Percentiles rank a stretch among this genome's conserved stretches.
phyloP scores from a whole-genome alignment of 257 asterid species.

The Solanum rostratum region DNA sequence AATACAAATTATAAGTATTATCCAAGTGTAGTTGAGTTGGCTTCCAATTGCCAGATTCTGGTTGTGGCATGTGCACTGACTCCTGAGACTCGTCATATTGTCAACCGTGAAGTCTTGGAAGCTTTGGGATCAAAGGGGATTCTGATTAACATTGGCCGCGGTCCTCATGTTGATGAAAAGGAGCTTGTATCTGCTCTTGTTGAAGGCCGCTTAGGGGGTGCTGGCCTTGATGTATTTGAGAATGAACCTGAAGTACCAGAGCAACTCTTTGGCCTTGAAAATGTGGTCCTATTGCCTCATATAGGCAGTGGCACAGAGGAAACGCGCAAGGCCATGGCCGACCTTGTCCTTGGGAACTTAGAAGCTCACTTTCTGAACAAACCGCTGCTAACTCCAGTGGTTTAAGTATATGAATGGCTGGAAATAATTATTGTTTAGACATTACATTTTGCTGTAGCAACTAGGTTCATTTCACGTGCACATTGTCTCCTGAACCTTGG shows the following conservation, averaged over 20 bases:
- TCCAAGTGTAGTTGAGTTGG: slow-evolving; percentile 40
- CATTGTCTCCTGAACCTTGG: background rate
- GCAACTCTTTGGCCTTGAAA: slow-evolving; percentile 42
- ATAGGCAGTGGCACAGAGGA: slow-evolving; percentile 67
- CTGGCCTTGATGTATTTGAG: slow-evolving; percentile 79
- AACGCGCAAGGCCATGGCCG: slow-evolving; percentile 64
- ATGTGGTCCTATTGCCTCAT: slow-evolving; percentile 67
- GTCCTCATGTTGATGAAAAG: slow-evolving; percentile 68
- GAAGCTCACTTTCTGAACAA: slow-evolving; percentile 59
- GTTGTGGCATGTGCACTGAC: slow-evolving; percentile 70
- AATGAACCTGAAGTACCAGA: slow-evolving; percentile 72
- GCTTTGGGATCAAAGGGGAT: slow-evolving; percentile 72
- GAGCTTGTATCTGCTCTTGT: slow-evolving; percentile 72
- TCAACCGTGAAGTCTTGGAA: slow-evolving; percentile 58
- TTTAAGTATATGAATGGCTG: slow-evolving; percentile 14
- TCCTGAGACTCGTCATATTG: slow-evolving; percentile 50
- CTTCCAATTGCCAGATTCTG: slow-evolving; percentile 62
- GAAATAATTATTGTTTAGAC: background rate
- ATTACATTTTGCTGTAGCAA: background rate
- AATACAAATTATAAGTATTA: slow-evolving; percentile 39
- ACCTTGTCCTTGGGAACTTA: slow-evolving; percentile 61
- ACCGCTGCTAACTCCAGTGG: slow-evolving; percentile 55
- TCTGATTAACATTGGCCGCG: slow-evolving; percentile 75
- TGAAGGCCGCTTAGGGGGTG: slow-evolving; percentile 86
- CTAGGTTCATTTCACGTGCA: background rate